Percentiles rank a stretch among this genome's conserved stretches.
These are phyloP conservation scores for Geosmithia putterillii DNA, from an alignment of 2,329 filamentous ascomycete genomes.

Conservation along the genomic window DNA sequence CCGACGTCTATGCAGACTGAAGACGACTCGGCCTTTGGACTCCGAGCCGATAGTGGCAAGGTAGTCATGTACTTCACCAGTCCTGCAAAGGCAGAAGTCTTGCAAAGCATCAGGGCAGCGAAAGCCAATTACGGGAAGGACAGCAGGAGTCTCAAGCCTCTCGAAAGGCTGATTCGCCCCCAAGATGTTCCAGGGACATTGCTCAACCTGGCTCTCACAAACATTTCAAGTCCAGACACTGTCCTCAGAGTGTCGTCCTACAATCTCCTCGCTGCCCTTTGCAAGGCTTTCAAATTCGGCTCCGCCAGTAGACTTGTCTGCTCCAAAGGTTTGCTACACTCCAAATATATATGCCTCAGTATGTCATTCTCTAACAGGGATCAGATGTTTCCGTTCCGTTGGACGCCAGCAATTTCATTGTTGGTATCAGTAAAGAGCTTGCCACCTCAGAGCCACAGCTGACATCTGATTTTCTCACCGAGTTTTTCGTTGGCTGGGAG, in stretches of 20 bases:
- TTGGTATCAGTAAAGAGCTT: slow-evolving; percentile 52
- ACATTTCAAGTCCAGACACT: slow-evolving; percentile 50
- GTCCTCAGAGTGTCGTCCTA: slow-evolving; percentile 51
- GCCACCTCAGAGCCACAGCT: slow-evolving; percentile 53
- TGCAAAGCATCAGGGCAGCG: slow-evolving; percentile 49
- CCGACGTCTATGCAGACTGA: slow-evolving; percentile 51
- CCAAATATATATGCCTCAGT: background rate
- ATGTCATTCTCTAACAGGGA: slow-evolving; percentile 1
- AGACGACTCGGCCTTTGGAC: slow-evolving; percentile 54
- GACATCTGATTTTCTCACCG: slow-evolving; percentile 58
- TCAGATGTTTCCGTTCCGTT: slow-evolving; percentile 50
- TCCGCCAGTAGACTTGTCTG: slow-evolving; percentile 49
- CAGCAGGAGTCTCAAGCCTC: slow-evolving; percentile 43
- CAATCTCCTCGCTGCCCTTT: slow-evolving; percentile 54
- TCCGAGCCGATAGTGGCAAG: slow-evolving; percentile 56
- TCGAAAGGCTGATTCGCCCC: slow-evolving; percentile 53
- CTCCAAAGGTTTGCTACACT: slow-evolving; percentile 36
- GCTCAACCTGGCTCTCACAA: slow-evolving; percentile 54
- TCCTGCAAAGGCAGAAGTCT: slow-evolving; percentile 48
- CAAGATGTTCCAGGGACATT: slow-evolving; percentile 61
- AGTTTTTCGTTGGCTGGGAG: slow-evolving; percentile 63
- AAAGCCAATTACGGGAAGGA: slow-evolving; percentile 56
- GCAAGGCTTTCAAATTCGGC: slow-evolving; percentile 55
- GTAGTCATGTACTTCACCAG: slow-evolving; percentile 64
- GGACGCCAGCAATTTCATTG: slow-evolving; percentile 51